Evolutionary conservation across 1,139 yeast species (phyloP).

Genomic region (Geotrichum klebahnii): DNA sequence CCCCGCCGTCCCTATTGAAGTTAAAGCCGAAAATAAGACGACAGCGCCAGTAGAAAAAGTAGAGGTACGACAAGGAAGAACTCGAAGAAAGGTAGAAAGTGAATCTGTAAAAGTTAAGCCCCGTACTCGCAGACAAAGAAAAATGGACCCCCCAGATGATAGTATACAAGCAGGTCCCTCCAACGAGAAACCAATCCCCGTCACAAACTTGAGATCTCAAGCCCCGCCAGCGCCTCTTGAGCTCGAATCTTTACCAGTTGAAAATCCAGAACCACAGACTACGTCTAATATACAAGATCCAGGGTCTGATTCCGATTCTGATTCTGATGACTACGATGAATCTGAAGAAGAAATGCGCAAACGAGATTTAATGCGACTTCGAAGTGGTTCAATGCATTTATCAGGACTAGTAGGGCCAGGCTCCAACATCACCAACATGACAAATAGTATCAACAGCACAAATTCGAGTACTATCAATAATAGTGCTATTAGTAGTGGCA

Average conservation of each 20-base stretch:
- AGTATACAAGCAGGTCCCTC: background rate
- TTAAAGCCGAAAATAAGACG: background rate
- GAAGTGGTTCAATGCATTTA: conserved; percentile 12
- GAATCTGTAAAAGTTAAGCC: background rate
- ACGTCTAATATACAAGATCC: background rate
- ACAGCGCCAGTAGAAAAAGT: background rate
- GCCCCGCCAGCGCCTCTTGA: no score
- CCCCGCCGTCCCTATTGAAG: background rate
- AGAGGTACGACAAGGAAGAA: background rate
- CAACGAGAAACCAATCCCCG: background rate
- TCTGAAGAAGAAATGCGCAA: conserved; percentile 16
- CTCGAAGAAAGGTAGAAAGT: background rate
- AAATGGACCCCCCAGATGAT: background rate
- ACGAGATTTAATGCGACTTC: conserved; percentile 18
- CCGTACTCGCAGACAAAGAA: background rate
- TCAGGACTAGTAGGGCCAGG: background rate
- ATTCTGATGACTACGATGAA: conserved; percentile 13
- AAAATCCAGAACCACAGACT: background rate
- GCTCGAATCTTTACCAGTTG: no score
- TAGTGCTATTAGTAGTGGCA: no score
- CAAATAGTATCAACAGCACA: no score
- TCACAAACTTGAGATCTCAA: background rate
- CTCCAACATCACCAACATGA: no score
- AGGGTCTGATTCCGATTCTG: conserved; percentile 9
- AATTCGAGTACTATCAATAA: no score